Base-by-base conservation (phyloP, 2,329 filamentous ascomycete species). In the Talaromyces sp. region DNA sequence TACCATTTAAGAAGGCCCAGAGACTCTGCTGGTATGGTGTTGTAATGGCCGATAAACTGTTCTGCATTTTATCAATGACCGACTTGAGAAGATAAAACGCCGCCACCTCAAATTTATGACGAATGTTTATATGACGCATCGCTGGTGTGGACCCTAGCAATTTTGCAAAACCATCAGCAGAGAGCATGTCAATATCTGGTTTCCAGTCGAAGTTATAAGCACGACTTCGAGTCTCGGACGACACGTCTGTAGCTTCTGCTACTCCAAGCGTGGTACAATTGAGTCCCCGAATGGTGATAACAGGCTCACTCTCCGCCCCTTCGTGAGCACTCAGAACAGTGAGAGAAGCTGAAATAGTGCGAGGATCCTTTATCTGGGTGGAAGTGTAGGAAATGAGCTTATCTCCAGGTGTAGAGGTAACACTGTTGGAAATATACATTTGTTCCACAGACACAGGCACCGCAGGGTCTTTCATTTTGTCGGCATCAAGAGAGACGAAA, bases 391-490 rank as follows among this genome's bases (percentile, higher is more conserved):
- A 17, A 29, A 31, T 15, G 4, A 54, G 51, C 11, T 54, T 17
- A 2, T 54, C 51, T 13, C 29, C 29, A 34, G 51, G 51, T 15
- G 27, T 54, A 31, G 51, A 31, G 19, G 51, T 31, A 11, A 54
- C 34, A 7, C 51, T 63, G 11, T 19, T 54, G 5, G 69, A 68
- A 5, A 73, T 40, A 5, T 38, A 58, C 47, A 75, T 67, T 29
- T 70, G 58, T 3, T 73, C 67, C 7, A 75, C 67, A 1, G 49
- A 69, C 4, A 73, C 67, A 1, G 73, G 73, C 13, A 74, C 67
- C 1, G 67, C 45, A 3, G 71, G 67, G 1, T 68, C 67, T 8
- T 64, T 58, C 13, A 67, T 63, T 1, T 66, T n/a, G 1, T 61
- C 67, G 8, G 45, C 51, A 0, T 67, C 59, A 8, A 74, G 31